Evolutionary conservation across 805 yeast genomes (phyloP).

Genomic region (Wickerhamiella dianesei): DNA sequence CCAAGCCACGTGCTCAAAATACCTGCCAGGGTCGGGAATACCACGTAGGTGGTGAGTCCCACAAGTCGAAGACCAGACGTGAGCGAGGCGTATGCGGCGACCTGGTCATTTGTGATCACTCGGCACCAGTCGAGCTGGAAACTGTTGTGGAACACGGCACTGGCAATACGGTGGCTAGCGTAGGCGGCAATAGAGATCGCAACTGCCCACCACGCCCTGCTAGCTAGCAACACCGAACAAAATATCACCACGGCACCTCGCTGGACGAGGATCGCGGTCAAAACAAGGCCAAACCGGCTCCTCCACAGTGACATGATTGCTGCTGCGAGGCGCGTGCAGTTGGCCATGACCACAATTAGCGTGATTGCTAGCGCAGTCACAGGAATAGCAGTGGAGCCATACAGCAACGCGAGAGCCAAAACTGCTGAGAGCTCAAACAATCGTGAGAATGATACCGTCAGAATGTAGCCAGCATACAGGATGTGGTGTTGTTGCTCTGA

Average conservation of each 20-base stretch:
- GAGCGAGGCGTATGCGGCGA: conserved; percentile 10
- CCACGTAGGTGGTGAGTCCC: conserved; percentile 6
- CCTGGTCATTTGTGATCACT: conserved; percentile 18
- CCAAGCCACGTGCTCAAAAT: conserved; percentile 2
- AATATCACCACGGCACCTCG: background rate
- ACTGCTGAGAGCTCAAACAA: conserved; percentile 14
- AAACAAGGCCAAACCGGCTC: background rate
- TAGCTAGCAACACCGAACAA: background rate
- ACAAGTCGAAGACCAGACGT: conserved; percentile 9
- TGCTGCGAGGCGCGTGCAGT: background rate
- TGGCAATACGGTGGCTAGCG: background rate
- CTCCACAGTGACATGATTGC: background rate
- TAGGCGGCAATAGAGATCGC: background rate
- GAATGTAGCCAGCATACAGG: conserved; percentile 10
- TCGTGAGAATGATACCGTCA: conserved; percentile 8
- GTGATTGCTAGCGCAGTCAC: conserved; percentile 5
- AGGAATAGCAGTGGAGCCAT: conserved; percentile 6
- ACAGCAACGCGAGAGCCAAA: conserved; percentile 11
- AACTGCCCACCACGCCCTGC: background rate
- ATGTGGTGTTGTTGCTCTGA: conserved; percentile 18
- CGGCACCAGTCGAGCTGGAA: conserved; percentile 19
- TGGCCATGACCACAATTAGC: background rate
- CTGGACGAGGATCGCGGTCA: background rate
- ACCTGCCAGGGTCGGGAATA: conserved; percentile 11
- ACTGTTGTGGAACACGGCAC: conserved; percentile 7